Evolutionary conservation across 2,329 filamentous ascomycete species (phyloP), one percentile per base, ranked within the genome.

Genomic region (Bertia moriformis): DNA sequence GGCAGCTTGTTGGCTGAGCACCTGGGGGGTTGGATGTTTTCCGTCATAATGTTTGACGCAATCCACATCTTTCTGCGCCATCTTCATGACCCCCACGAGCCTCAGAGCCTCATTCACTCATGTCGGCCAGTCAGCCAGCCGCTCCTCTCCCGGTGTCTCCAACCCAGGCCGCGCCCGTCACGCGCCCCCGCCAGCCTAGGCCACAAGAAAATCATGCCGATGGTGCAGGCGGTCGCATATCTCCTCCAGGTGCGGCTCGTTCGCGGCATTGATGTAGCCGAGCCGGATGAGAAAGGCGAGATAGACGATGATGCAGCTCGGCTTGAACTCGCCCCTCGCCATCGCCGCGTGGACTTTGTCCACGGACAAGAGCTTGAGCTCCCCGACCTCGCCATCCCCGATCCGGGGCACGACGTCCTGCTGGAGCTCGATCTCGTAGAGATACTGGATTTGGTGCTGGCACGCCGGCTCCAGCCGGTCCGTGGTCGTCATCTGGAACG

Each of bases 261-360:
- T 52, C 32, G 56, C 52, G 4, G 39, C 18, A 1, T 33, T 55
- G 14, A 59, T 10, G 18, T 57, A 43, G 1, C 54, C 51, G 45
- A 53, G 52, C 24, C 48, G 39, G 36, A 58, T 50, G 14, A 59
- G 48, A 41, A 55, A 56, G 13, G 56, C 50, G 7, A 59, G 41
- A 14, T 54, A 44, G 13, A 52, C 50, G n/a, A 57, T 39, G 5
- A 50, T 47, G 38, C 51, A 50, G 45, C 54, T 52, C 4, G 48
- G 45, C 37, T 56, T 55, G 29, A 59, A 58, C 35, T 46, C 42
- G 3, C 50, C 48, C 3, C 35, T 32, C 4, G 33, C 24, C 41
- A 59, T 32, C 2, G 52, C 52, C 3, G 39, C 20, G n/a, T 47
- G 33, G 1, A 57, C 44, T 33, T 56, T 44, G 0, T 48, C 46